A percentile compares a stretch with the other conserved stretches of the same genome.
Conservation (phyloP, 768 basidiomycete species). For the Clitopilus passeckerianus region DNA sequence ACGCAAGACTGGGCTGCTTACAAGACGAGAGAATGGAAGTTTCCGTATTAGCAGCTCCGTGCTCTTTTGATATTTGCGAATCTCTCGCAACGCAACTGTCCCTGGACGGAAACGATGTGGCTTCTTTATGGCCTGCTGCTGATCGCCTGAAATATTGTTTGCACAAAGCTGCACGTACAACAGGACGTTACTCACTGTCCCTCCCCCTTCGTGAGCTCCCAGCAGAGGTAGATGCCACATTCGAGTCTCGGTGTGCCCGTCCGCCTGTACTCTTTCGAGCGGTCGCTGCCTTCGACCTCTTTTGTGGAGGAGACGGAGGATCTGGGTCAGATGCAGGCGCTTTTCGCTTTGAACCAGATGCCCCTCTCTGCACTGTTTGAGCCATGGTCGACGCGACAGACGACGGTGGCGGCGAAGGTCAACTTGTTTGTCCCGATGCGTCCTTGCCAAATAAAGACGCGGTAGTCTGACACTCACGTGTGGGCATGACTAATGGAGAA, state of each 20-base stretch:
- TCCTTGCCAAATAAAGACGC: constrained; percentile 5
- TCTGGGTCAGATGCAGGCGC: constrained; percentile 36
- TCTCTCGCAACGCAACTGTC: constrained; percentile 86
- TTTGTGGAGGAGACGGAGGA: constrained; percentile 42
- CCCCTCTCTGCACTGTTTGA: constrained; percentile 58
- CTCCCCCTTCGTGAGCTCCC: constrained; percentile 4
- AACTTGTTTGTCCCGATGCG: constrained; percentile 21
- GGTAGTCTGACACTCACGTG: constrained; percentile 7
- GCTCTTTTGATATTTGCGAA: constrained; percentile 90
- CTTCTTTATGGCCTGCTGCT: constrained; percentile 28
- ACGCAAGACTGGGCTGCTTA: constrained; percentile 33
- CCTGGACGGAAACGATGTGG: constrained; percentile 79
- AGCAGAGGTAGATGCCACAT: constrained; percentile 5
- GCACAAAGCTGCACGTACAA: neutral
- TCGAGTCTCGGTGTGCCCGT: constrained; percentile 38
- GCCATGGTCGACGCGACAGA: constrained; percentile 42
- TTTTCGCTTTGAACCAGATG: constrained; percentile 42
- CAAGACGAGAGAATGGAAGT: constrained; percentile 89
- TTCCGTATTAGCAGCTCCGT: constrained; percentile 86
- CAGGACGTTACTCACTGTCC: neutral
- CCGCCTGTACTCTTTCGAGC: constrained; percentile 87
- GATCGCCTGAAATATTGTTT: neutral
- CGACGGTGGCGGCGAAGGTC: constrained; percentile 6
- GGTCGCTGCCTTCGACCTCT: constrained; percentile 50
- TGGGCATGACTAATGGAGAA: constrained; percentile 1